Evolutionary conservation across 371 early-diverging fungal species (phyloP).

Genomic region (Mortierella sp.): DNA sequence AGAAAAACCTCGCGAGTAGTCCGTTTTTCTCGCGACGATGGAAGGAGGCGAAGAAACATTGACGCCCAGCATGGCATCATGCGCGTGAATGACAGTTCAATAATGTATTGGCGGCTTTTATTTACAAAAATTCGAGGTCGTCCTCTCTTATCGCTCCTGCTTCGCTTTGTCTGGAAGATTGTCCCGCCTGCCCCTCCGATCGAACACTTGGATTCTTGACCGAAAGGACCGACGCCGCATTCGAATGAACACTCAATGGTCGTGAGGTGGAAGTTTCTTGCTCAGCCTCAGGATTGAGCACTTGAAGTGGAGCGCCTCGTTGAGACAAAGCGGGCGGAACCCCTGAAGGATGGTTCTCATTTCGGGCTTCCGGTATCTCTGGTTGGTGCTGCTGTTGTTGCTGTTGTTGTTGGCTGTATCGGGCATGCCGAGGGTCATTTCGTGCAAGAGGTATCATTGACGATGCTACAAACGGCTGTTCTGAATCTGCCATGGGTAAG

Average conservation of each 20-base stretch:
- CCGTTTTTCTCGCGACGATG: no score
- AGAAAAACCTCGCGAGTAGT: no score
- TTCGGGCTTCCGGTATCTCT: constrained; percentile 1
- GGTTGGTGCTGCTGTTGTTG: constrained; percentile 12
- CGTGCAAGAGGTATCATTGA: constrained; percentile 44
- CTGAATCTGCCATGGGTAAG: constrained; percentile 10
- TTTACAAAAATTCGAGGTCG: background rate
- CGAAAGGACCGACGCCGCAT: constrained; percentile 4
- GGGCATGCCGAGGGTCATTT: constrained; percentile 23
- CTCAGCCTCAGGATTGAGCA: constrained; percentile 5
- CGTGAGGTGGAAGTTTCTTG: background rate
- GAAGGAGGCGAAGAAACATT: no score
- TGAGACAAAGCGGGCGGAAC: constrained; percentile 1
- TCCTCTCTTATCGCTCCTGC: background rate
- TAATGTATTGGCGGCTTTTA: background rate
- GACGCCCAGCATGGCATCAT: background rate
- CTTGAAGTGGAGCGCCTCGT: constrained; percentile 18
- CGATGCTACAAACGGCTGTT: constrained; percentile 42
- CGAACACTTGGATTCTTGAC: constrained; percentile 10
- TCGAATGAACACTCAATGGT: constrained; percentile 22
- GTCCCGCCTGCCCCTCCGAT: background rate
- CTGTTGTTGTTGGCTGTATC: constrained; percentile 22
- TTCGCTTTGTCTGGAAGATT: background rate
- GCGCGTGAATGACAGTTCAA: background rate
- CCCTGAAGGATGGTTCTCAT: background rate